Base-by-base conservation (phyloP, 805 yeast genomes). In the Metschnikowia orientalis region DNA sequence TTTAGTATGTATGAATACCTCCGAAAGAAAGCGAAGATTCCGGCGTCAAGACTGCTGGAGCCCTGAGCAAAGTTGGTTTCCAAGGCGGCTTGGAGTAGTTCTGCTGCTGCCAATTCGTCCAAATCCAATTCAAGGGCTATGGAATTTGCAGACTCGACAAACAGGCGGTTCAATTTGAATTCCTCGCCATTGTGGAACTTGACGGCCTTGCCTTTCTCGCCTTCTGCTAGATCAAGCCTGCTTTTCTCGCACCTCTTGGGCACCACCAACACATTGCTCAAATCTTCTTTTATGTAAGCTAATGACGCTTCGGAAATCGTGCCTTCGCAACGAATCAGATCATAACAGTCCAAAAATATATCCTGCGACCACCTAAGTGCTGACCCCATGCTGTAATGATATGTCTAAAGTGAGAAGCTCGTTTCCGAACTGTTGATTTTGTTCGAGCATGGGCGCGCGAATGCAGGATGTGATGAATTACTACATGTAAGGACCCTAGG, bases 81-180 rank as follows among this genome's bases (percentile, higher is more conserved):
- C 12, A 61, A 50, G 3, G 87, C 71, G 39, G 57, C 54, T 31
- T 61, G 71, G 2, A 89, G 65, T 17, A 85, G 51, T 50, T 87
- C 84, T 1, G 94, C 92, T 2, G 85, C 73, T 2, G 73, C 65
- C 18, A 83, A 32, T 53, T 90, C 97, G 56, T 90, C 95, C 32
- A 90, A 38, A 27, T 58, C 56, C 12, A 67, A 42, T 37, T 64
- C 68, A 15, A 49, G 62, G 30, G 83, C 67, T 32, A 90, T 65
- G 23, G 77, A 77, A 4, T 77, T 63, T 1, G 87, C 71, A 4
- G 73, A 66, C 32, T 76, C 68, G 23, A 81, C 66, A 45, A 87
- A 89, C 23, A 75, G 74, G 28, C 74, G 64, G 50, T 83, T 86
- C 19, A 89, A 56, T 38, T 73, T 72, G 45, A 73, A 80, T 28